Conservation (phyloP, 1,284 basidiomycete genomes). For the Rhodotorula sp. region DNA sequence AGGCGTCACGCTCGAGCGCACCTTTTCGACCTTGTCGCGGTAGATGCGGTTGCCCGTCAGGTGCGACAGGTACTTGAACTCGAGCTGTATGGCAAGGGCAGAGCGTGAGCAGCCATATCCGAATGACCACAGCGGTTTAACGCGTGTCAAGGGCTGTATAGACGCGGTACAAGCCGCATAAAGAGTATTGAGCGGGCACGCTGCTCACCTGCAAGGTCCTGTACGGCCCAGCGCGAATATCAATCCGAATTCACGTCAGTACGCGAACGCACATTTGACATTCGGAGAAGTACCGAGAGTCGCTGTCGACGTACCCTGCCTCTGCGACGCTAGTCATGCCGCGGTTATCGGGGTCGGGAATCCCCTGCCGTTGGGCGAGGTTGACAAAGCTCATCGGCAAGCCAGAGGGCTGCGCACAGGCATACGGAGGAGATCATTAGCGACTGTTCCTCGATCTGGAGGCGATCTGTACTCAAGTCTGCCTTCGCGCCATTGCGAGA, state of each 20-base stretch:
- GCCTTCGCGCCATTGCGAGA: no score
- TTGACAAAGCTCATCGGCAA: constrained; percentile 79
- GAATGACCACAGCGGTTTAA: no score
- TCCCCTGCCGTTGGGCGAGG: constrained; percentile 63
- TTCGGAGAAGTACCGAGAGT: background rate
- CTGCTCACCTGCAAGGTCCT: constrained; percentile 26
- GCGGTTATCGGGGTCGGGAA: constrained; percentile 64
- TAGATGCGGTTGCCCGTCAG: constrained; percentile 73
- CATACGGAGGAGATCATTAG: no score
- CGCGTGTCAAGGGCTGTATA: no score
- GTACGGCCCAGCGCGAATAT: background rate
- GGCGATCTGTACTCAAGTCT: background rate
- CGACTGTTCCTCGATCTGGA: background rate
- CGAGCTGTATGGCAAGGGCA: constrained; percentile 68
- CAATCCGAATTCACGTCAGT: background rate
- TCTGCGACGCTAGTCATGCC: constrained; percentile 78
- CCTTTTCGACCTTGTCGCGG: constrained; percentile 78
- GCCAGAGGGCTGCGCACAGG: constrained; percentile 57
- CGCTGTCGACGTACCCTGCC: constrained; percentile 53
- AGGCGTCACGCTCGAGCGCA: constrained; percentile 41
- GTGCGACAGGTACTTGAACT: constrained; percentile 82
- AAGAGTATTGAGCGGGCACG: background rate
- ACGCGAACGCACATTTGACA: background rate
- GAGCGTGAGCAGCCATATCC: background rate
- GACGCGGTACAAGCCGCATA: background rate